Evolutionary conservation across 2,329 filamentous ascomycete genomes (phyloP).

Genomic region (Pestalotiopsis sp.): DNA sequence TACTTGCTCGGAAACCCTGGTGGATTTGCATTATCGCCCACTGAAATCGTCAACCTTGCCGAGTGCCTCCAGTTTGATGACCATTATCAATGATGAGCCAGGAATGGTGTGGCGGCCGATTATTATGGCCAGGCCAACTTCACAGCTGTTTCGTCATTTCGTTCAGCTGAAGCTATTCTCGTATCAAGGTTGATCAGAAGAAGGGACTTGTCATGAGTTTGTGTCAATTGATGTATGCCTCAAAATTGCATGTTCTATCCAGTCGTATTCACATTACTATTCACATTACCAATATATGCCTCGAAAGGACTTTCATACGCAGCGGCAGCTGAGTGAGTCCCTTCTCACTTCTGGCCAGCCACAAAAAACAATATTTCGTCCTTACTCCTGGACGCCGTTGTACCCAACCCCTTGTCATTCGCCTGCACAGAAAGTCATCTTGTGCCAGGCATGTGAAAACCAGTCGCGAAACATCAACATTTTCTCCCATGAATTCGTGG

Average conservation of each 20-base stretch:
- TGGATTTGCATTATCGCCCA: neutral
- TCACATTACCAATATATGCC: conserved; percentile 4
- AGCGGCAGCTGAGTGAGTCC: neutral
- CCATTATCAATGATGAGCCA: no score
- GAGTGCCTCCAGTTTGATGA: neutral
- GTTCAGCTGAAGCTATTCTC: no score
- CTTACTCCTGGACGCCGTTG: neutral
- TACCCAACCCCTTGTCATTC: neutral
- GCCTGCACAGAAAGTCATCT: neutral
- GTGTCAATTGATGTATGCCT: no score
- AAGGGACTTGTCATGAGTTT: no score
- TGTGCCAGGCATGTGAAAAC: neutral
- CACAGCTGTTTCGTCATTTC: no score
- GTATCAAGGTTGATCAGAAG: no score
- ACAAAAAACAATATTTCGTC: neutral
- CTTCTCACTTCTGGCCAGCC: neutral
- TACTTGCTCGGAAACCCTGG: neutral
- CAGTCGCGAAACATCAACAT: neutral
- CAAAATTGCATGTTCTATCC: neutral
- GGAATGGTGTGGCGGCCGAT: no score
- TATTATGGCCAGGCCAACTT: no score
- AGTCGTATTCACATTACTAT: conserved; percentile 1
- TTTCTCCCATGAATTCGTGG: neutral
- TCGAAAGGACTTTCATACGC: neutral
- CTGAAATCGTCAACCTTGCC: neutral